These are phyloP conservation scores for Rhizoclosmatium globosum DNA, from an alignment of 192 early-diverging fungal genomes.

Conservation along the genomic window DNA sequence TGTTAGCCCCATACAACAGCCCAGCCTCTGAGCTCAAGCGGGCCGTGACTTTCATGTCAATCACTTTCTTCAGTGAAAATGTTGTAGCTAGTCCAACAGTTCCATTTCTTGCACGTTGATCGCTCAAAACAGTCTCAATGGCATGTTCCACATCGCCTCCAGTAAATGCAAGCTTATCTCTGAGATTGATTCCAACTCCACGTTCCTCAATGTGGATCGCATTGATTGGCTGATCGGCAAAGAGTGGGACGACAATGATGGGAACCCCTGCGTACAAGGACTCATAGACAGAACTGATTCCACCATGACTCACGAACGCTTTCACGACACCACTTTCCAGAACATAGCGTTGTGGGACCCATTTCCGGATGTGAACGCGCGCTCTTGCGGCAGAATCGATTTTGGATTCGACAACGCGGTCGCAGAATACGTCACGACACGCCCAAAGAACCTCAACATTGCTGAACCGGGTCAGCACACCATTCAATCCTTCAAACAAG, in stretches of 20 bases:
- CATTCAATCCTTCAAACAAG: not conserved
- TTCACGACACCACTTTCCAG: not conserved
- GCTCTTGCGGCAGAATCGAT: not conserved
- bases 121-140: not conserved
- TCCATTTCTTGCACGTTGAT: not conserved
- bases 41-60: not conserved
- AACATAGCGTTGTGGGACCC: constrained; percentile 4
- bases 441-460: constrained; percentile 4
- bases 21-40: not conserved
- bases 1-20: constrained; percentile 1
- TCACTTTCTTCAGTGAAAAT: not conserved
- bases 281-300: not conserved
- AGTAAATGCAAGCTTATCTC: constrained; percentile 4
- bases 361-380: constrained; percentile 7
- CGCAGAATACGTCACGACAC: constrained; percentile 2
- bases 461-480: not conserved
- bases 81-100: not conserved
- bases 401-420: not conserved
- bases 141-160: not conserved
- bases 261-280: not conserved
- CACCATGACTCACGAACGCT: constrained; percentile 18
- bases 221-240: constrained; percentile 7
- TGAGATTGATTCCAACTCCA: constrained; percentile 2
- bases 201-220: not conserved
- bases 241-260: constrained; percentile 14